These are phyloP conservation scores for Lasiosphaeria ovina DNA, from an alignment of 495 filamentous ascomycete genomes.

Conservation along the genomic window DNA sequence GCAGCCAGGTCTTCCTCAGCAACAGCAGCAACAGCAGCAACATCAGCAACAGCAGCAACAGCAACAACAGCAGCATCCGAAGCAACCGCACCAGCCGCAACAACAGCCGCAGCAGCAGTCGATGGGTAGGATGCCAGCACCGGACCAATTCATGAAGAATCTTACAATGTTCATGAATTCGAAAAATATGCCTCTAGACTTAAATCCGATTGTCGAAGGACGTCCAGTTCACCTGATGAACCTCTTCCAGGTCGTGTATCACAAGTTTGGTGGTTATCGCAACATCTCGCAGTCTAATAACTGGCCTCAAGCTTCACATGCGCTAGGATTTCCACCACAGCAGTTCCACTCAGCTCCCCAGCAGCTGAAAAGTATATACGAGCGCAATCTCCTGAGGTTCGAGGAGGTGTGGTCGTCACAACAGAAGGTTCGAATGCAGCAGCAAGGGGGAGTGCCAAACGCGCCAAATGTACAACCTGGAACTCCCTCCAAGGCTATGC, in stretches of 20 bases:
- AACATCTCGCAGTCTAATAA: slow-evolving; percentile 62
- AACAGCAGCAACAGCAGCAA: slow-evolving; percentile 14
- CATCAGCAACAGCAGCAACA: too few species aligned
- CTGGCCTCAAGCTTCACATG: slow-evolving; percentile 70
- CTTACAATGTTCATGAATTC: slow-evolving; percentile 69
- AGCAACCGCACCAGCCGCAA: too few species aligned
- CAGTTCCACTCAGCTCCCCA: slow-evolving; percentile 63
- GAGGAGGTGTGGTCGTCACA: slow-evolving; percentile 71
- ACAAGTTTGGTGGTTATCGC: slow-evolving; percentile 70
- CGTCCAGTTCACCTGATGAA: slow-evolving; percentile 68
- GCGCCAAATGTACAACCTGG: slow-evolving; percentile 33
- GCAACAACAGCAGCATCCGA: too few species aligned
- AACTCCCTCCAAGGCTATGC: slow-evolving; percentile 35
- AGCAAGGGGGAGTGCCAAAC: slow-evolving; percentile 33
- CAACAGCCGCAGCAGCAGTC: slow-evolving; percentile 21
- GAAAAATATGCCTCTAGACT: slow-evolving; percentile 66
- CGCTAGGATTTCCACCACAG: slow-evolving; percentile 62
- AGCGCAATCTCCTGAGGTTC: slow-evolving; percentile 68
- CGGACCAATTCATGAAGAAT: slow-evolving; percentile 72
- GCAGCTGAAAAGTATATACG: slow-evolving; percentile 70
- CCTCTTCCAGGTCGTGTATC: slow-evolving; percentile 73
- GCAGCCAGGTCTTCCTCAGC: slow-evolving; percentile 25
- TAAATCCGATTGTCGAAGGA: slow-evolving; percentile 65
- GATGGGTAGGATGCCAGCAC: slow-evolving; percentile 37
- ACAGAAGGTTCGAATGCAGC: slow-evolving; percentile 59